These are phyloP conservation scores for Lotus japonicus DNA, from an alignment of 306 rosid species.

Conservation along the genomic window DNA sequence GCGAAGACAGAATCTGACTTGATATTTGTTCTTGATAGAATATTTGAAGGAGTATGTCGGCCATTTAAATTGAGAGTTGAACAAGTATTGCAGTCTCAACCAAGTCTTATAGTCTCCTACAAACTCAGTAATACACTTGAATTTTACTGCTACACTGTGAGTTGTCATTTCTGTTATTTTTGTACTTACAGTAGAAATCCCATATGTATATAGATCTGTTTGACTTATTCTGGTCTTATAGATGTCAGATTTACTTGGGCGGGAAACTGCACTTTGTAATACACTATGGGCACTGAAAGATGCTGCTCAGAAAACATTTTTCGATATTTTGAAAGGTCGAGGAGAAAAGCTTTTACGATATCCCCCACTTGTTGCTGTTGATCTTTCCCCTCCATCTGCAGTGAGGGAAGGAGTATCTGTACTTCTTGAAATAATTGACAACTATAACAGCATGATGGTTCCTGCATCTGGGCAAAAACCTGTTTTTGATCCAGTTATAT, in stretches of 20 bases:
- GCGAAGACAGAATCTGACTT: conserved; percentile 65
- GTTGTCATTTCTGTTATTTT: conserved; percentile 26
- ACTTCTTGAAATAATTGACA: conserved; percentile 87
- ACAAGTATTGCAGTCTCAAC: conserved; percentile 95
- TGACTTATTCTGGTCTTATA: conserved; percentile 31
- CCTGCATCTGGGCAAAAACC: conserved; percentile 73
- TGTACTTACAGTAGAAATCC: background rate
- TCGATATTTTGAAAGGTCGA: conserved; percentile 77
- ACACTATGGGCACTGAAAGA: conserved; percentile 80
- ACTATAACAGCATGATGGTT: conserved; percentile 77
- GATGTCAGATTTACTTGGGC: conserved; percentile 91
- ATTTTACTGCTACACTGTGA: conserved; percentile 90
- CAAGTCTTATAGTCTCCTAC: conserved; percentile 80
- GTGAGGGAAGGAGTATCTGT: conserved; percentile 93
- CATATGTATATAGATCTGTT: background rate
- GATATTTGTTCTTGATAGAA: conserved; percentile 92
- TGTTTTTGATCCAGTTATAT: conserved; percentile 78
- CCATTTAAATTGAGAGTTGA: conserved; percentile 98
- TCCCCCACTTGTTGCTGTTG: conserved; percentile 89
- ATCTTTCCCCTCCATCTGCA: conserved; percentile 95
- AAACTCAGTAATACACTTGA: conserved; percentile 90
- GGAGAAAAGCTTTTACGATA: conserved; percentile 95
- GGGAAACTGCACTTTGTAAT: conserved; percentile 82
- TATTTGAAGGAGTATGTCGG: conserved; percentile 97
- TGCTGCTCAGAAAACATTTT: conserved; percentile 90